A percentile compares a stretch with the other conserved stretches of the same genome.
Conservation (phyloP, 805 yeast species). For the Wickerhamomyces bovis region DNA sequence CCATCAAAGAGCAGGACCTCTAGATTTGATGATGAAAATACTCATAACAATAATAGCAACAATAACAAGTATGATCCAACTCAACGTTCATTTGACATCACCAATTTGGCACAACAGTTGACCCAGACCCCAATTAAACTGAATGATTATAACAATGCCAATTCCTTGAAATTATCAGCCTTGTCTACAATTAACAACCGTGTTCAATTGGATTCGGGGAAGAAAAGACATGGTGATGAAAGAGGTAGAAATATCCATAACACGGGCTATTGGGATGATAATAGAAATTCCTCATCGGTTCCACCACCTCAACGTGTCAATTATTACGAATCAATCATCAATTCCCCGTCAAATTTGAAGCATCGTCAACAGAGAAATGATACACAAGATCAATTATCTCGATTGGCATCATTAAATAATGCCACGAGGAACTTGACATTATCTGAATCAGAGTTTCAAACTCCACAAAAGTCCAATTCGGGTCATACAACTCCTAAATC, state of each 20-base stretch:
- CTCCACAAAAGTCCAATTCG: conserved; percentile 6
- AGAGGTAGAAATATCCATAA: conserved; percentile 14
- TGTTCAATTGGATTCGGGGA: conserved; percentile 35
- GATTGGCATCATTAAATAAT: conserved; percentile 17
- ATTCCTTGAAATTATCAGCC: conserved; percentile 59
- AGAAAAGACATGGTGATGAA: conserved; percentile 16
- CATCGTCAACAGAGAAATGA: conserved; percentile 2
- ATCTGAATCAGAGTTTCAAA: conserved; percentile 6
- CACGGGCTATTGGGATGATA: conserved; percentile 2
- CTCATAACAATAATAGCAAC: conserved; percentile 6
- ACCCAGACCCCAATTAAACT: conserved; percentile 15
- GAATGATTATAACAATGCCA: conserved; percentile 21
- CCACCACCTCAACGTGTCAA: conserved; percentile 23
- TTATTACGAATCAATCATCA: conserved; percentile 16
- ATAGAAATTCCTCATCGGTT: conserved; percentile 17
- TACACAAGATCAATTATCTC: conserved; percentile 10
- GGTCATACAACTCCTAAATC: conserved; percentile 26
- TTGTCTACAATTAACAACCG: conserved; percentile 58
- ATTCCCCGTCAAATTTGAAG: conserved; percentile 4
- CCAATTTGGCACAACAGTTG: conserved; percentile 24
- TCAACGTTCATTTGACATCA: conserved; percentile 21
- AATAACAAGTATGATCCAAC: conserved; percentile 5
- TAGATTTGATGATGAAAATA: conserved; percentile 14
- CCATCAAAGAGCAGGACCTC: conserved; percentile 20
- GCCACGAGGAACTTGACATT: conserved; percentile 15